phyloP scores from a whole-genome alignment of 371 early-diverging fungal species.

The Blastocladiella emersonii region DNA sequence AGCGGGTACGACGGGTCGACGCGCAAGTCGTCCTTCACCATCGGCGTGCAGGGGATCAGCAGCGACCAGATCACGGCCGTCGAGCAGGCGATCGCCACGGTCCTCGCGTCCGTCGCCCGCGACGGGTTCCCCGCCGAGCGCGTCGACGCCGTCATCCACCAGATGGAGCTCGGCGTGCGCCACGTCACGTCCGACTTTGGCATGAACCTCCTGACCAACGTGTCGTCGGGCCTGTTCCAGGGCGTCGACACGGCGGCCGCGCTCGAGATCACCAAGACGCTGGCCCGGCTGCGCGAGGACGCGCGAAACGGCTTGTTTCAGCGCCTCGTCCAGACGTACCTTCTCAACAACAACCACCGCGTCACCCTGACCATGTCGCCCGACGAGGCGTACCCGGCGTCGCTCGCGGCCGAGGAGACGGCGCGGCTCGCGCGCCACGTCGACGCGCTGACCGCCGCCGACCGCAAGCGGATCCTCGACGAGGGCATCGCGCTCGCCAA shows the following conservation, averaged over 20 bases:
- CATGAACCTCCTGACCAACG: slow-evolving; percentile 57
- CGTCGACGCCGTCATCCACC: slow-evolving; percentile 78
- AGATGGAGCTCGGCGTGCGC: slow-evolving; percentile 73
- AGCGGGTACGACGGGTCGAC: slow-evolving; percentile 72
- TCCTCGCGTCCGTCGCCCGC: slow-evolving; percentile 46
- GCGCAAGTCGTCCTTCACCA: slow-evolving; percentile 31
- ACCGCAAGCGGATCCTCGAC: slow-evolving; percentile 39
- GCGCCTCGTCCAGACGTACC: slow-evolving; percentile 50
- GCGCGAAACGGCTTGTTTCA: slow-evolving; percentile 53
- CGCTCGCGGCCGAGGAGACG: slow-evolving; percentile 46
- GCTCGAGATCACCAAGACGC: slow-evolving; percentile 61
- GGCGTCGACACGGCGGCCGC: slow-evolving; percentile 72
- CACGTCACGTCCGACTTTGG: slow-evolving; percentile 83
- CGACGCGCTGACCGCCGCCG: slow-evolving; percentile 35
- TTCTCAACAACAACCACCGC: slow-evolving; percentile 60
- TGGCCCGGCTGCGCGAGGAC: slow-evolving; percentile 54
- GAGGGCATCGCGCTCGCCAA: slow-evolving; percentile 43
- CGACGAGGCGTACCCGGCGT: slow-evolving; percentile 40
- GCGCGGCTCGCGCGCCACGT: slow-evolving; percentile 44
- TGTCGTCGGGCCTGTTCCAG: slow-evolving; percentile 74
- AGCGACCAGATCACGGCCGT: slow-evolving; percentile 32
- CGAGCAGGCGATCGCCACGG: slow-evolving; percentile 49
- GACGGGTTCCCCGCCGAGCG: slow-evolving; percentile 64
- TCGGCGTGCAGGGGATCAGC: slow-evolving; percentile 41
- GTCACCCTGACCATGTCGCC: slow-evolving; percentile 74